Evolutionary conservation across 331 rosid genomes (phyloP).

Genomic region (Rhamnella rubrinervis): DNA sequence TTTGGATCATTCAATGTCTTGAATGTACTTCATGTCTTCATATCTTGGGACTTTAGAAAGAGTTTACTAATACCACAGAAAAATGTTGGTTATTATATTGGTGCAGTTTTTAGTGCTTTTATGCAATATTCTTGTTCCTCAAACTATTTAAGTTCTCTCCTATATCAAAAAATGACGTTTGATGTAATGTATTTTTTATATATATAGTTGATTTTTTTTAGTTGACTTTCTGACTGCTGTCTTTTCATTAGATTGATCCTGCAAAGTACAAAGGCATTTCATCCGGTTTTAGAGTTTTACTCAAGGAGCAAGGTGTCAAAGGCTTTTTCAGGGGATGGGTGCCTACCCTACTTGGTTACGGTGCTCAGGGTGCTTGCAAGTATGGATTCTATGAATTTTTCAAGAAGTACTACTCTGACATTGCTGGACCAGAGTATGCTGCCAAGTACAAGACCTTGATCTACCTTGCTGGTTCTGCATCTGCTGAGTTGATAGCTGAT

Average conservation of each 20-base stretch:
- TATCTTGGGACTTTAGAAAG: no score
- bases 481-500: constrained; percentile 95
- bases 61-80: no score
- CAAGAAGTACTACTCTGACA: constrained; percentile 90
- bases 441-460: constrained; percentile 92
- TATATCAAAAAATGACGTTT: no score
- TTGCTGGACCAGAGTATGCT: constrained; percentile 93
- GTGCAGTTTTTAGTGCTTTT: no score
- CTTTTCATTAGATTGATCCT: constrained; percentile 74
- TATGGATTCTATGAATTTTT: constrained; percentile 93
- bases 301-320: constrained; percentile 82
- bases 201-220: no score
- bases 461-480: constrained; percentile 97
- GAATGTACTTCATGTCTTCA: no score
- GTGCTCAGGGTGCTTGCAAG: constrained; percentile 98
- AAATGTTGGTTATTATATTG: no score
- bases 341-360: constrained; percentile 93
- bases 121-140: no score
- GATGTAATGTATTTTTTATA: no score
- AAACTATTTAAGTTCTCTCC: no score
- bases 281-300: constrained; percentile 83
- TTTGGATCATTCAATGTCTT: no score
- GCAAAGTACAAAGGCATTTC: constrained; percentile 74
- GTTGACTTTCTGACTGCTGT: neutral
- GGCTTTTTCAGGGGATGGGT: constrained; percentile 98